Evolutionary conservation across 2,329 filamentous ascomycete genomes (phyloP).

Genomic region (Colletotrichum chlorophyti): DNA sequence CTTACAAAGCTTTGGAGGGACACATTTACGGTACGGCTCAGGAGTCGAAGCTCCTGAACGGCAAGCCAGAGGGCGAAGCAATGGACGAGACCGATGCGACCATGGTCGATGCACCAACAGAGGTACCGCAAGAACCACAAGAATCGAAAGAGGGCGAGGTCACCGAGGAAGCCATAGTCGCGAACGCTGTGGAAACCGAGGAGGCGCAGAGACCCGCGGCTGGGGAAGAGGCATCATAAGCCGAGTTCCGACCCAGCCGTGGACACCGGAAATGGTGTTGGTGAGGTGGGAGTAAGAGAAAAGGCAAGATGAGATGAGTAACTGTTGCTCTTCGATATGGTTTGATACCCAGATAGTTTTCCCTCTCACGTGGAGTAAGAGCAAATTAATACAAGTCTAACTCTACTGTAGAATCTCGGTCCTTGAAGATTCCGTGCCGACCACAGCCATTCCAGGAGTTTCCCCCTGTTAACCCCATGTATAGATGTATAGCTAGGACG

Average conservation of each 20-base stretch:
- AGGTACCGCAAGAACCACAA: neutral
- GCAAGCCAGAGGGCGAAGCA: neutral
- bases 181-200: neutral
- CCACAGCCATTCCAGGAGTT: too few relatives aligned
- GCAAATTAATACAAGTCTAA: too few relatives aligned
- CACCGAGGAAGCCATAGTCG: neutral
- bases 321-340: too few relatives aligned
- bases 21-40: slow-evolving; percentile 9
- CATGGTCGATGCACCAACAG: slow-evolving; percentile 19
- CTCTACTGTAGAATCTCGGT: too few relatives aligned
- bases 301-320: too few relatives aligned
- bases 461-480: neutral
- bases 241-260: neutral
- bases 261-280: too few relatives aligned
- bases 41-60: slow-evolving; percentile 1
- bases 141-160: neutral
- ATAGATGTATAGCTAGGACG: too few relatives aligned
- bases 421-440: neutral
- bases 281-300: too few relatives aligned
- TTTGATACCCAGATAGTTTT: slow-evolving; percentile 17
- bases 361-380: too few relatives aligned
- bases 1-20: slow-evolving; percentile 16
- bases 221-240: neutral
- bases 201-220: neutral
- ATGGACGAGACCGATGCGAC: neutral